Conservation (phyloP, 2,329 filamentous ascomycete genomes). For the Verticillium dahliae region DNA sequence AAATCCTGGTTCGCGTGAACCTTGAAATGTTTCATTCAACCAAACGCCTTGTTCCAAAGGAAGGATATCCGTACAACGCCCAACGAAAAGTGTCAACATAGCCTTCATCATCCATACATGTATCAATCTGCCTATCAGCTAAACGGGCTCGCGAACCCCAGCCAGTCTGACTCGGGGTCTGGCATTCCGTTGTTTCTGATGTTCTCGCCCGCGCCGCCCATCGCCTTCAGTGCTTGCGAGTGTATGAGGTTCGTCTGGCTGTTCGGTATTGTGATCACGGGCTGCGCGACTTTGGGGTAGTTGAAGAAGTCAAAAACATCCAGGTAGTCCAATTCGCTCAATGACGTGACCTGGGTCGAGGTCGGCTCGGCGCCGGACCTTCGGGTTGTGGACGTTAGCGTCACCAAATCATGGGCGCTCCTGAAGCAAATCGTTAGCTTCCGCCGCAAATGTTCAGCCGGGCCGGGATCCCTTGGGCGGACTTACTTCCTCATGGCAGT, state of each 20-base stretch:
- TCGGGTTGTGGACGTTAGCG: conserved; percentile 25
- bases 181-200: conserved; percentile 17
- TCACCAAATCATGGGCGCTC: conserved; percentile 31
- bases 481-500: conserved; percentile 32
- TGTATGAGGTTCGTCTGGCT: conserved; percentile 6
- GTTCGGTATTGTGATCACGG: conserved; percentile 14
- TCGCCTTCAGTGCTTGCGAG: conserved; percentile 10
- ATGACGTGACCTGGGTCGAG: conserved; percentile 28
- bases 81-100: not conserved
- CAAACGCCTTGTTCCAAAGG: not conserved
- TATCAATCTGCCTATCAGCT: conserved; percentile 2
- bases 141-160: conserved; percentile 12
- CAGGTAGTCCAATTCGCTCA: conserved; percentile 34
- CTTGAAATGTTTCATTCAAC: not conserved
- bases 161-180: conserved; percentile 24
- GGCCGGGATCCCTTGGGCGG: not conserved
- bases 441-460: not conserved
- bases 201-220: conserved; percentile 13
- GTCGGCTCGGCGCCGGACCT: conserved; percentile 30
- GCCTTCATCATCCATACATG: not conserved
- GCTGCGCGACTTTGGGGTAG: conserved; percentile 25
- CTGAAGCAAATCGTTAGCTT: conserved; percentile 15
- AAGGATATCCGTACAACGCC: not conserved
- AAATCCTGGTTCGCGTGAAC: not conserved
- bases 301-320: conserved; percentile 41